These are phyloP conservation scores for Shiraia sp. DNA, from an alignment of 2,329 filamentous ascomycete genomes.

Conservation along the genomic window DNA sequence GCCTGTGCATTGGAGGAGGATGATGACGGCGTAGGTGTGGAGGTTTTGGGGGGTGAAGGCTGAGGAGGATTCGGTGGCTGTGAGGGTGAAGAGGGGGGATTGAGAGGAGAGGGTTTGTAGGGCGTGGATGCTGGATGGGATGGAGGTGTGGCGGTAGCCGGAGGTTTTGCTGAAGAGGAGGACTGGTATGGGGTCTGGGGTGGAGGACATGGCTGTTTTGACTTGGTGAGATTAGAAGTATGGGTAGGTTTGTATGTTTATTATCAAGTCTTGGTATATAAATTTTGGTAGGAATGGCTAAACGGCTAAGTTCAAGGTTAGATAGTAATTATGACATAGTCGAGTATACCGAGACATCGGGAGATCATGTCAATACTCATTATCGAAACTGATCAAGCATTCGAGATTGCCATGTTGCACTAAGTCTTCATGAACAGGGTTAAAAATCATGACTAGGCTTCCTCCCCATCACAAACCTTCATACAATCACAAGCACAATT, in stretches of 20 bases:
- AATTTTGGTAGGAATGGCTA: no score
- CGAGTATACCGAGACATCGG: no score
- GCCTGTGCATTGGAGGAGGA: constrained; percentile 22
- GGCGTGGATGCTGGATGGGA: constrained; percentile 19
- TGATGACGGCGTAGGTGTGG: constrained; percentile 12
- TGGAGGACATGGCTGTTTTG: constrained; percentile 4
- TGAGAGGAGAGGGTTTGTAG: constrained; percentile 11
- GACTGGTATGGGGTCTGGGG: constrained; percentile 10
- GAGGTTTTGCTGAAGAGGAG: constrained; percentile 34
- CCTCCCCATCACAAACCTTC: no score
- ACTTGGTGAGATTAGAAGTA: background rate
- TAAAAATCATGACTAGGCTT: no score
- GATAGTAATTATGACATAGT: no score
- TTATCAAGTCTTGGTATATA: no score
- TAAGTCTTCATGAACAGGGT: no score
- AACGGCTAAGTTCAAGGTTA: no score
- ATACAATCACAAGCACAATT: no score
- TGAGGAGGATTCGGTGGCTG: constrained; percentile 23
- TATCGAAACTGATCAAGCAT: no score
- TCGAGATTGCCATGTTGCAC: no score
- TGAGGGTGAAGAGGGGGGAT: constrained; percentile 11
- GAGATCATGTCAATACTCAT: no score
- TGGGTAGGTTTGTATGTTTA: background rate
- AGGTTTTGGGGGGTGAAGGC: constrained; percentile 12
- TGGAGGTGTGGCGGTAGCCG: constrained; percentile 33